A percentile compares a stretch with the other conserved stretches of the same genome.
phyloP scores from a whole-genome alignment of 2,329 filamentous ascomycete species.

The Colletotrichum shisoi region DNA sequence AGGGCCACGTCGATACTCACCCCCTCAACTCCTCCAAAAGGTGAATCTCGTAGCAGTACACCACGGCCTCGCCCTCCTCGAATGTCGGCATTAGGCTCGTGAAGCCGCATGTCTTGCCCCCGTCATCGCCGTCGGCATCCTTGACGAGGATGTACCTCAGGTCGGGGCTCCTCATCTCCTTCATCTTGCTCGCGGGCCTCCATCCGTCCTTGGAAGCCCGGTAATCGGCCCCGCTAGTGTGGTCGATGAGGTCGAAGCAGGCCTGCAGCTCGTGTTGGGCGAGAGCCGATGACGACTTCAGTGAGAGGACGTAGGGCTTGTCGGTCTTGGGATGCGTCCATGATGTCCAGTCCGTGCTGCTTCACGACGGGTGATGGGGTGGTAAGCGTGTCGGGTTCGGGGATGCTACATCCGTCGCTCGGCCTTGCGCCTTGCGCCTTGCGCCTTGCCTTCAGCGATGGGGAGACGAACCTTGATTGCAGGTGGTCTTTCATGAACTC shows the following conservation, averaged over 20 bases:
- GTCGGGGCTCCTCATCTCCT: constrained; percentile 72
- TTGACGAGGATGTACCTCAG: constrained; percentile 74
- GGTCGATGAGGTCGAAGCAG: constrained; percentile 66
- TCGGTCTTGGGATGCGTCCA: constrained; percentile 63
- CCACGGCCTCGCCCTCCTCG: constrained; percentile 69
- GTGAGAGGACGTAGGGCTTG: constrained; percentile 53
- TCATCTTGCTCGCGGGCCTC: constrained; percentile 66
- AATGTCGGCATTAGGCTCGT: constrained; percentile 76
- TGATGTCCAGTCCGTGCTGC: constrained; percentile 45
- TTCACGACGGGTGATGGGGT: not conserved
- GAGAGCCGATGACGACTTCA: constrained; percentile 54
- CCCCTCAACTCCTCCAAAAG: constrained; percentile 65
- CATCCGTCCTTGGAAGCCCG: constrained; percentile 68
- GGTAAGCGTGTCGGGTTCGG: not conserved
- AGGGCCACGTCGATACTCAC: constrained; percentile 46
- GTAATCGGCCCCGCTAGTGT: constrained; percentile 72
- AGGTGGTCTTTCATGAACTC: constrained; percentile 61
- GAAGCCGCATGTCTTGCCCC: constrained; percentile 59
- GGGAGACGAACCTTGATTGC: constrained; percentile 51
- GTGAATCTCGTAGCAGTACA: constrained; percentile 85
- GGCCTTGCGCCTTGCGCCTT: not conserved
- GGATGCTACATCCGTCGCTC: constrained; percentile 34
- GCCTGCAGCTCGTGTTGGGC: constrained; percentile 56
- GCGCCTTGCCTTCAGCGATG: not conserved
- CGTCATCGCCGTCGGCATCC: not conserved